Evolutionary conservation across 805 yeast species (phyloP), one percentile per base, ranked within the genome.

Genomic region (Wickerhamomyces chambardii): DNA sequence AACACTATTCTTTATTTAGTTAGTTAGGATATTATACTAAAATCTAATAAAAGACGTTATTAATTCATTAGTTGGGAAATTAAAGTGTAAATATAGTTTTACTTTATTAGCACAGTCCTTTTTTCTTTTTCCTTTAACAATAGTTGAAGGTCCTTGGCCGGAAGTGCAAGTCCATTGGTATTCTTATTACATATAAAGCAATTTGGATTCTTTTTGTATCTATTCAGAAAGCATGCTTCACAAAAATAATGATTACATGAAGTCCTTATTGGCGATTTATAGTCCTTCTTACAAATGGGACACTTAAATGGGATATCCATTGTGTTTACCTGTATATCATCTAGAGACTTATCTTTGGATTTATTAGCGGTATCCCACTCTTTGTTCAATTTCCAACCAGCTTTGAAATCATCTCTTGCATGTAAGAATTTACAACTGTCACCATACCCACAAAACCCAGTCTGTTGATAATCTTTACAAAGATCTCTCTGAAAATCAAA

Each of bases 401-500:
- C 78, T 36, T 68, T 72, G 59, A 78, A 82, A 50, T 85, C 95
- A 46, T 85, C 97, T 56, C 99, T 62, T 14, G 84, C 74, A 53
- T 92, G 99, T 26, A 90, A 55, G 55, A 92, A 92, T 60, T 92
- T 92, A 63, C 99, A 92, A 26, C 92, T 81, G 48, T 92, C 98
- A 8, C 99, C 99, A 54, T 81, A 92, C 6, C 97, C 97, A 66
- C 98, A 92, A 52, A 77, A 89, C 0, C 98, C 99, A 1, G 94
- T 89, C 45, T 81, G 83, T 39, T 76, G 71, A 56, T 72, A 92
- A 56, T 92, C 97, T 51, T 90, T 92, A 53, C 98, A 92, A 2
- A 92, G 79, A 51, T 92, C 97, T 2, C 94, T 89, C 53, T 85
- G 95, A 51, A 79, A 92, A 51, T 92, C 98, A 28, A 82, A 68